Evolutionary conservation across 148 eudicot species (phyloP).

Genomic region (Nepenthes gracilis): DNA sequence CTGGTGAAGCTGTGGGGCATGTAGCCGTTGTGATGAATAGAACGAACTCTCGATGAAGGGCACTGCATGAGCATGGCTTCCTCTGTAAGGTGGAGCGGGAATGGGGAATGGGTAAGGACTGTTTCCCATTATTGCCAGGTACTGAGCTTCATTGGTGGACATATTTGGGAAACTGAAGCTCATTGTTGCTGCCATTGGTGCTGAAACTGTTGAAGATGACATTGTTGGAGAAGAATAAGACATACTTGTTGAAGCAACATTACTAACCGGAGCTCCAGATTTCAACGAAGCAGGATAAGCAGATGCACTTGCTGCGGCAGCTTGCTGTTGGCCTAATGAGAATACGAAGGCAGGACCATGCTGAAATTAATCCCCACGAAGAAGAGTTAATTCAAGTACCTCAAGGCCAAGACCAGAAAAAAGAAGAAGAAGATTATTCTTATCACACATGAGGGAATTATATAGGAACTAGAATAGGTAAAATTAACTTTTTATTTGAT

Average conservation of each 20-base stretch:
- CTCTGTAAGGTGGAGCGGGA: constrained; percentile 61
- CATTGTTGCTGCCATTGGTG: constrained; percentile 41
- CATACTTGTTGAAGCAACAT: constrained; percentile 20
- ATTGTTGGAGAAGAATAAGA: constrained; percentile 28
- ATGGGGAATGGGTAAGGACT: constrained; percentile 60
- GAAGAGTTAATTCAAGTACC: neutral
- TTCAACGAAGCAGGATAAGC: constrained; percentile 39
- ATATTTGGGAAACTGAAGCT: constrained; percentile 74
- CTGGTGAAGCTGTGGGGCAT: constrained; percentile 73
- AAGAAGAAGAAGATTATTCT: too few relatives aligned
- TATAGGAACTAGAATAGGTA: too few relatives aligned
- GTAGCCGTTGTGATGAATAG: constrained; percentile 81
- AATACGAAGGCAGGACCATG: constrained; percentile 78
- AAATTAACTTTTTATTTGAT: too few relatives aligned
- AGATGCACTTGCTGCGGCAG: constrained; percentile 35
- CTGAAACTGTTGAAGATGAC: constrained; percentile 24
- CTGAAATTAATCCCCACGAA: constrained; percentile 18
- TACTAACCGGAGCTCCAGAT: constrained; percentile 23
- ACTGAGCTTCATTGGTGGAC: constrained; percentile 57
- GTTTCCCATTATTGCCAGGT: constrained; percentile 65
- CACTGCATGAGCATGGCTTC: constrained; percentile 62
- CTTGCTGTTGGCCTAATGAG: constrained; percentile 69
- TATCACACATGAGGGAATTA: too few relatives aligned
- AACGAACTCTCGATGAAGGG: constrained; percentile 72
- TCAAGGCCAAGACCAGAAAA: neutral